Evolutionary conservation across 2,329 filamentous ascomycete genomes (phyloP).

Genomic region (Blastomyces percursus): DNA sequence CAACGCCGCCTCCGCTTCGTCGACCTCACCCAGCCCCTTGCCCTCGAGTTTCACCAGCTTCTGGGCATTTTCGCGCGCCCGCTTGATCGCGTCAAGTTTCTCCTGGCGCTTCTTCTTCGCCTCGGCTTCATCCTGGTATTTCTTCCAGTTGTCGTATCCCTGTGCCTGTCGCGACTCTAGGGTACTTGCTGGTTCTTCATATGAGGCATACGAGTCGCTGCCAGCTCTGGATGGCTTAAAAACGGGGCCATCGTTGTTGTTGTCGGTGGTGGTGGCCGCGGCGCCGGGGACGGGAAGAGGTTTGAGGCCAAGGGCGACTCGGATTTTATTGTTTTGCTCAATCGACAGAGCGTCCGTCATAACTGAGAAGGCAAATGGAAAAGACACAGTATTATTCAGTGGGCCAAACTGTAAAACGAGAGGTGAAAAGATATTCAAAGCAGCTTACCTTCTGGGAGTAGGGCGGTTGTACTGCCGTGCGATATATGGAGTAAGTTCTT

Average conservation of each 20-base stretch:
- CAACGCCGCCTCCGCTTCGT: constrained; percentile 51
- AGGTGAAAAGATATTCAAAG: too few species aligned
- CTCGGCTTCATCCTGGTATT: constrained; percentile 54
- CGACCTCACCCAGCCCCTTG: constrained; percentile 67
- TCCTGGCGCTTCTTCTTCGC: constrained; percentile 70
- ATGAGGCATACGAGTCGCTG: constrained; percentile 29
- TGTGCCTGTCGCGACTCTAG: constrained; percentile 54
- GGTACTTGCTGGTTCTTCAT: constrained; percentile 65
- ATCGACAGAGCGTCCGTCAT: constrained; percentile 57
- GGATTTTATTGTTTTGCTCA: constrained; percentile 87
- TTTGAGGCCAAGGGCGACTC: constrained; percentile 77
- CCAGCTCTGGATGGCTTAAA: constrained; percentile 47
- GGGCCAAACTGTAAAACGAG: neutral
- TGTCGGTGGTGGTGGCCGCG: constrained; percentile 20
- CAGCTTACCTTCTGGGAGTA: too few species aligned
- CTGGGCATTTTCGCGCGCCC: constrained; percentile 72
- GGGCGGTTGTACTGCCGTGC: too few species aligned
- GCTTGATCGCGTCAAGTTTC: constrained; percentile 72
- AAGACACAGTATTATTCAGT: neutral
- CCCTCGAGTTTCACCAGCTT: constrained; percentile 67
- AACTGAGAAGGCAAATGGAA: neutral
- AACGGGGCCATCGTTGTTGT: constrained; percentile 37
- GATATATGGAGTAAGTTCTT: neutral
- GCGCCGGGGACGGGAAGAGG: constrained; percentile 72
- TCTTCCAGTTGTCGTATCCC: constrained; percentile 42